These are phyloP conservation scores for Sporisorium sorghi DNA, from an alignment of 1,284 basidiomycete species.

Conservation along the genomic window DNA sequence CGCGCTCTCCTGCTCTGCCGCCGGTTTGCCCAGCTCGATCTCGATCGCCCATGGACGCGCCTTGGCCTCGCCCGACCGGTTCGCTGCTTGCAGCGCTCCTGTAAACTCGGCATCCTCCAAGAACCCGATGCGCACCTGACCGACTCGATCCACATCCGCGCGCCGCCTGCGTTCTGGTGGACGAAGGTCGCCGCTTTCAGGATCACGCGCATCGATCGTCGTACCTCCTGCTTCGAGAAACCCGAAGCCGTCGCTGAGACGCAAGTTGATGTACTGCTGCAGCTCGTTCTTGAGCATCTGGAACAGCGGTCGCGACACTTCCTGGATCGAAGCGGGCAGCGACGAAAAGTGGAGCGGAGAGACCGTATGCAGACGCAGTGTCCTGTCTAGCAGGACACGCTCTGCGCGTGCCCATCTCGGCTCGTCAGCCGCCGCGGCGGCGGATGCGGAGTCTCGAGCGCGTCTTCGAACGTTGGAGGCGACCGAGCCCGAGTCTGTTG, in stretches of 20 bases:
- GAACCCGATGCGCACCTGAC: conserved; percentile 41
- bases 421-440: conserved; percentile 18
- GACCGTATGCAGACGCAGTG: conserved; percentile 42
- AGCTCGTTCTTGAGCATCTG: conserved; percentile 39
- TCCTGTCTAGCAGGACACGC: conserved; percentile 38
- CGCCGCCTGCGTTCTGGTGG: conserved; percentile 41
- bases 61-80: conserved; percentile 18
- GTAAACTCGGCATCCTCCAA: conserved; percentile 37
- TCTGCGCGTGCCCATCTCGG: conserved; percentile 26
- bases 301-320: conserved; percentile 39
- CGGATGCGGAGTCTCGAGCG: conserved; percentile 17
- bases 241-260: conserved; percentile 48
- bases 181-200: conserved; percentile 36
- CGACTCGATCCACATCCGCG: conserved; percentile 40
- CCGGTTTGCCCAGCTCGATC: conserved; percentile 49
- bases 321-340: conserved; percentile 37
- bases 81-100: conserved; percentile 16
- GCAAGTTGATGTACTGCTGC: conserved; percentile 44
- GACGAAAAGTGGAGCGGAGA: conserved; percentile 49
- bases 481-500: conserved; percentile 25
- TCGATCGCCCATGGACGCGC: conserved; percentile 45
- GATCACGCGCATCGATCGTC: conserved; percentile 32
- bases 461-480: conserved; percentile 24
- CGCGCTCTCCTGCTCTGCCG: conserved; percentile 18
- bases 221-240: conserved; percentile 35